These are phyloP conservation scores for Zygoascus biomembranicola DNA, from an alignment of 805 yeast species.

Conservation along the genomic window DNA sequence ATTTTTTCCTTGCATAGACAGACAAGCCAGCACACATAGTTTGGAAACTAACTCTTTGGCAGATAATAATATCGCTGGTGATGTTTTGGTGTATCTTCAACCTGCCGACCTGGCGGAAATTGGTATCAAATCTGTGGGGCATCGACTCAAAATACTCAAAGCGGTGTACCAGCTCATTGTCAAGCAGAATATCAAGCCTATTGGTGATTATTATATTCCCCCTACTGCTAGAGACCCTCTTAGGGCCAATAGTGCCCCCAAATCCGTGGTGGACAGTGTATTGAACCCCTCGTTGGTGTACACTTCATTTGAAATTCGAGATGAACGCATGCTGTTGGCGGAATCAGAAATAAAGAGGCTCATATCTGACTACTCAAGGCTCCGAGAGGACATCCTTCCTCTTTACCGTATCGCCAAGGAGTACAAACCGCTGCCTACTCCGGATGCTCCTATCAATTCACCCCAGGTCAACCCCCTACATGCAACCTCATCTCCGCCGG, in stretches of 20 bases:
- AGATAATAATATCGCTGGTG: slow-evolving; percentile 62
- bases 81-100: slow-evolving; percentile 57
- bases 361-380: slow-evolving; percentile 44
- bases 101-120: slow-evolving; percentile 67
- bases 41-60: slow-evolving; percentile 10
- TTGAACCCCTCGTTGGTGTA: slow-evolving; percentile 13
- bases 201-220: slow-evolving; percentile 25
- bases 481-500: slow-evolving; percentile 7
- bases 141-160: slow-evolving; percentile 52
- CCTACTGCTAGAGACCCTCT: slow-evolving; percentile 23
- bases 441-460: slow-evolving; percentile 28
- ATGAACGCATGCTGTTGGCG: slow-evolving; percentile 26
- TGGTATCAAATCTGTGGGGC: slow-evolving; percentile 47
- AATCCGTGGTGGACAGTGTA: slow-evolving; percentile 8
- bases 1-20: too few species aligned
- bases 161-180: slow-evolving; percentile 47
- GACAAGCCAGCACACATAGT: too few species aligned
- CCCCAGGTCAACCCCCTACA: slow-evolving; percentile 18
- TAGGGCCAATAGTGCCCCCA: neutral
- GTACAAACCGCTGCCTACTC: slow-evolving; percentile 57
- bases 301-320: slow-evolving; percentile 19
- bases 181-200: slow-evolving; percentile 8
- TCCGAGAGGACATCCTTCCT: slow-evolving; percentile 60
- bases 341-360: slow-evolving; percentile 35
- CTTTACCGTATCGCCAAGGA: slow-evolving; percentile 55